phyloP scores from a whole-genome alignment of 225 moss, liverwort and hornwort species.

The Neckera pumila region DNA sequence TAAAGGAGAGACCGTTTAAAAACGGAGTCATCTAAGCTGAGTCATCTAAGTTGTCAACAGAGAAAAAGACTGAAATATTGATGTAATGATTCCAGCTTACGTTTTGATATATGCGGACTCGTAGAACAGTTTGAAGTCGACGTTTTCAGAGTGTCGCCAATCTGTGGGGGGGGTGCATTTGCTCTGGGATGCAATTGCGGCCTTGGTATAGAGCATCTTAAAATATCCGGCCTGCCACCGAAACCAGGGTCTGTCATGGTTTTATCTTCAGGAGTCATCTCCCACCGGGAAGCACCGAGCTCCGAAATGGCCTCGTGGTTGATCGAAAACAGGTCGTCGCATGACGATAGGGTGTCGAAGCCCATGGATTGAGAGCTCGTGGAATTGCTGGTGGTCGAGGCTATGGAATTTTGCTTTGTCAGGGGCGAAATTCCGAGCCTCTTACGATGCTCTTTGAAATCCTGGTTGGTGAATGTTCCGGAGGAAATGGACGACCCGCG shows the following conservation, averaged over 20 bases:
- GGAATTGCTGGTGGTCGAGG: constrained; percentile 9
- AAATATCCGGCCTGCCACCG: background rate
- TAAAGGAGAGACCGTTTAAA: background rate
- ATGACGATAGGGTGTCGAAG: constrained; percentile 16
- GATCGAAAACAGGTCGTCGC: constrained; percentile 32
- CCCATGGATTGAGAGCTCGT: constrained; percentile 20
- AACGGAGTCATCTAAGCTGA: background rate
- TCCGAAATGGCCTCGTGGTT: constrained; percentile 22
- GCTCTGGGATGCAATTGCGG: constrained; percentile 1
- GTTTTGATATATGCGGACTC: background rate
- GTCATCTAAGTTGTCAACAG: background rate
- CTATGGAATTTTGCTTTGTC: constrained; percentile 11
- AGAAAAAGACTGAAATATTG: background rate
- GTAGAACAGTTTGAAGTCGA: background rate
- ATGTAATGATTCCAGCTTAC: constrained; percentile 6
- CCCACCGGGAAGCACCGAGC: constrained; percentile 15
- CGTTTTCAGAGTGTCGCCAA: background rate
- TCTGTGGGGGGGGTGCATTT: background rate
- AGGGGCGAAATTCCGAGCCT: background rate
- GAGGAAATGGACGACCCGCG: constrained; percentile 43
- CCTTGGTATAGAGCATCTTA: constrained; percentile 13
- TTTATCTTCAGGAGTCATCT: background rate
- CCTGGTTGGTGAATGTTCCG: constrained; percentile 21
- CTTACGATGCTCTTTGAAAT: constrained; percentile 9
- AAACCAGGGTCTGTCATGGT: background rate